Conservation (phyloP, 225 moss, liverwort and hornwort genomes). For the Anthoceros angustus region DNA sequence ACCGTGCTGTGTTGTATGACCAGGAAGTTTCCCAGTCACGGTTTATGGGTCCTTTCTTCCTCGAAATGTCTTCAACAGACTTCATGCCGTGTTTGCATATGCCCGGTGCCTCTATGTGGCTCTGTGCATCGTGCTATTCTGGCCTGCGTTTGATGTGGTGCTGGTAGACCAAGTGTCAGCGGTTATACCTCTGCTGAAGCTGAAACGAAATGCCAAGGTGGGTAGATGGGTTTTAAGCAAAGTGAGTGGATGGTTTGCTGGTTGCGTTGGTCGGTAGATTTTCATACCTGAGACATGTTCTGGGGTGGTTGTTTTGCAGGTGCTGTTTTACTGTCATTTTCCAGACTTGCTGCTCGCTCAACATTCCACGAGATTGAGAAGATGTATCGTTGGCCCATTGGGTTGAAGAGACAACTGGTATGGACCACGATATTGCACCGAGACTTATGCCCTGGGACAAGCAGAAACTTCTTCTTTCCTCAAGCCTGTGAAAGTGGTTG, state of each 20-base stretch:
- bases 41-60: constrained; percentile 91
- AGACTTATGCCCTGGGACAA: too few species aligned
- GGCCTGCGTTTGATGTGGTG: constrained; percentile 81
- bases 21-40: constrained; percentile 76
- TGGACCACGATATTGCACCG: too few species aligned
- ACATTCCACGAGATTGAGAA: constrained; percentile 63
- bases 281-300: neutral
- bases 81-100: constrained; percentile 85
- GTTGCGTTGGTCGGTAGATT: neutral
- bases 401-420: too few species aligned
- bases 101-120: constrained; percentile 85
- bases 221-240: neutral
- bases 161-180: constrained; percentile 92
- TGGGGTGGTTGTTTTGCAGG: constrained; percentile 20
- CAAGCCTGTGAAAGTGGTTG: neutral
- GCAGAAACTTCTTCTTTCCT: neutral
- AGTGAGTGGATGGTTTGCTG: neutral
- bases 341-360: constrained; percentile 91
- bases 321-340: constrained; percentile 96
- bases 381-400: constrained; percentile 76
- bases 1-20: constrained; percentile 8
- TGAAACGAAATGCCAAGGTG: constrained; percentile 68
- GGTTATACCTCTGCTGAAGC: constrained; percentile 66
- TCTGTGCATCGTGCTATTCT: constrained; percentile 64
- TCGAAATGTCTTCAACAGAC: constrained; percentile 67